Evolutionary conservation across 768 basidiomycete species (phyloP).

Genomic region (Lactarius deliciosus): DNA sequence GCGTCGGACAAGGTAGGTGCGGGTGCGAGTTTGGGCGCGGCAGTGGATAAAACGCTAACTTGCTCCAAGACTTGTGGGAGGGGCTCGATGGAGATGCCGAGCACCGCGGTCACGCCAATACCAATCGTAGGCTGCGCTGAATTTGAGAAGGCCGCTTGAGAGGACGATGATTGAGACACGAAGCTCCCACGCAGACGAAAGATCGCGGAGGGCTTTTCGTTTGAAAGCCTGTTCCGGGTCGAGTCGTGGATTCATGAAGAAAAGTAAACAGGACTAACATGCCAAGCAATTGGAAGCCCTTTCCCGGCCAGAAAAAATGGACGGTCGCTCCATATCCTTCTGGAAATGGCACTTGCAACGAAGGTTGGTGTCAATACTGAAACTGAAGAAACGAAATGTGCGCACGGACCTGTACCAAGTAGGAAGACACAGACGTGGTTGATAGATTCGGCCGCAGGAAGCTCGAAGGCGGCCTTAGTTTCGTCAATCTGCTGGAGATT

Average conservation of each 20-base stretch:
- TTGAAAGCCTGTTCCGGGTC: slow-evolving; percentile 63
- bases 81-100: slow-evolving; percentile 82
- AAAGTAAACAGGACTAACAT: slow-evolving; percentile 51
- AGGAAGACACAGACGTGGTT: slow-evolving; percentile 88
- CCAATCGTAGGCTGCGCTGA: slow-evolving; percentile 32
- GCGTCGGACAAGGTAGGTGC: slow-evolving; percentile 46
- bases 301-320: slow-evolving; percentile 84
- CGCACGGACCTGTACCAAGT: slow-evolving; percentile 63
- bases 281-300: slow-evolving; percentile 82
- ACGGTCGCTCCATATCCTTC: slow-evolving; percentile 83
- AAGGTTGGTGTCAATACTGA: slow-evolving; percentile 4
- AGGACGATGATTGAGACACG: slow-evolving; percentile 37
- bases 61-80: slow-evolving; percentile 60
- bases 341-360: slow-evolving; percentile 65
- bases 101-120: slow-evolving; percentile 57
- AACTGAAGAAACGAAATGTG: background rate
- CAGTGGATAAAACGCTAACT: slow-evolving; percentile 46
- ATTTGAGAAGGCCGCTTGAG: slow-evolving; percentile 37
- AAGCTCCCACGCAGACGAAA: slow-evolving; percentile 76
- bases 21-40: slow-evolving; percentile 33
- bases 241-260: slow-evolving; percentile 1
- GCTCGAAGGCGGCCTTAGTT: slow-evolving; percentile 77
- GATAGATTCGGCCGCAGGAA: slow-evolving; percentile 66
- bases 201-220: slow-evolving; percentile 87
- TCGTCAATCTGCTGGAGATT: slow-evolving; percentile 80